Conservation (phyloP, 768 basidiomycete species). For the Pulveroboletus frians region DNA sequence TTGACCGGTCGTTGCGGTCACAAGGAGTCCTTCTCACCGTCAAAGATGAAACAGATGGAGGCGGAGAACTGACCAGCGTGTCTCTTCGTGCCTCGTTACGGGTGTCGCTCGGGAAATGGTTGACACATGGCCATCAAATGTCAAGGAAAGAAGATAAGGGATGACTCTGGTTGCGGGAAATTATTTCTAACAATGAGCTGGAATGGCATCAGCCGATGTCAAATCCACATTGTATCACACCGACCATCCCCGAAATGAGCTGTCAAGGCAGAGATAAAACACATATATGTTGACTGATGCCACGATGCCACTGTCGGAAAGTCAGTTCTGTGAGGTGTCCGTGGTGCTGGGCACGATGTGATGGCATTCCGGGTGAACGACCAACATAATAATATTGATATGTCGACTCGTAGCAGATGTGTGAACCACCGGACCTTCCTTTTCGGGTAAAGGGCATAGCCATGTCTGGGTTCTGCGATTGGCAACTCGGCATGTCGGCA, state of each 20-base stretch:
- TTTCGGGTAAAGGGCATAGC: conserved; percentile 18
- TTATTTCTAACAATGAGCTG: conserved; percentile 25
- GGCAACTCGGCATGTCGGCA: conserved; percentile 27
- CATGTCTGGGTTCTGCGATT: conserved; percentile 19
- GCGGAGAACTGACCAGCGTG: conserved; percentile 7
- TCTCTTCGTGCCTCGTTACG: conserved; percentile 19
- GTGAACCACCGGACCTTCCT: conserved; percentile 30
- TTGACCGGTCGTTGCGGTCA: conserved; percentile 12
- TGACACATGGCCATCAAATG: conserved; percentile 27
- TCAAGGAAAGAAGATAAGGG: conserved; percentile 12
- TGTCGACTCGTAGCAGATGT: background rate
- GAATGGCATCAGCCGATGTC: conserved; percentile 23
- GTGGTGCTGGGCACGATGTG: background rate
- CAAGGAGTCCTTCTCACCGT: conserved; percentile 9
- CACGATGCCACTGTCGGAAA: background rate
- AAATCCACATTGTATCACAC: conserved; percentile 12
- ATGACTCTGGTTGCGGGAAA: conserved; percentile 10
- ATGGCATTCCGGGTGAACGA: background rate
- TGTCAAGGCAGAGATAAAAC: conserved; percentile 11
- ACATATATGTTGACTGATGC: background rate
- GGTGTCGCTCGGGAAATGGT: conserved; percentile 11
- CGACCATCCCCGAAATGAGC: conserved; percentile 19
- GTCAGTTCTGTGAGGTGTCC: background rate
- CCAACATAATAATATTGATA: background rate
- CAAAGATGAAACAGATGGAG: conserved; percentile 25